phyloP scores from a whole-genome alignment of 352 stramenopile species.

The Pythium apleroticum region DNA sequence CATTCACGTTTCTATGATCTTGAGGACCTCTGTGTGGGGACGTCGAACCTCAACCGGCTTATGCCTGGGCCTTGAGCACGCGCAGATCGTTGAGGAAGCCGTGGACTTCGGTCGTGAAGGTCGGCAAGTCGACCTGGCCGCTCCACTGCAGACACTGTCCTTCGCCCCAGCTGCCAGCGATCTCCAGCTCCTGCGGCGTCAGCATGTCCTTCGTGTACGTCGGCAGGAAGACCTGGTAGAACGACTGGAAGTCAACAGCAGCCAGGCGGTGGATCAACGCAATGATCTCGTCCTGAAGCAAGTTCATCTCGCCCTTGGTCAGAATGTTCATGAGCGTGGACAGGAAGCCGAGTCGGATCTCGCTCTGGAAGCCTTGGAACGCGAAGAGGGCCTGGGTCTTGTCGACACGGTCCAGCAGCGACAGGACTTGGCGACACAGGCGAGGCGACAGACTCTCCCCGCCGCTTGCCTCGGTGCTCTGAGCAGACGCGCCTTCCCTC shows the following conservation, averaged over 20 bases:
- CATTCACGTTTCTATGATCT: neutral
- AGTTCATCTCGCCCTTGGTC: constrained; percentile 74
- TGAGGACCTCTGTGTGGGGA: neutral
- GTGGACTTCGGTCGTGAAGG: constrained; percentile 68
- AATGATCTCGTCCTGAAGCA: constrained; percentile 78
- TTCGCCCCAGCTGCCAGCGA: constrained; percentile 44
- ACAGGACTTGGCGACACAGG: constrained; percentile 73
- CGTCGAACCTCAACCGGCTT: neutral
- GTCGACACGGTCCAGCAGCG: constrained; percentile 65
- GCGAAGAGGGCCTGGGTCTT: constrained; percentile 62
- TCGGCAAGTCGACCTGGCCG: constrained; percentile 71
- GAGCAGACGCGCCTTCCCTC: constrained; percentile 41
- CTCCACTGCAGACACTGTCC: constrained; percentile 71
- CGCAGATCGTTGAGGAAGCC: constrained; percentile 78
- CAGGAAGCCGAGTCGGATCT: constrained; percentile 75
- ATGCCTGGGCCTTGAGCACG: constrained; percentile 69
- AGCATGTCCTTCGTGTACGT: constrained; percentile 69
- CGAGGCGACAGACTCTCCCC: constrained; percentile 41
- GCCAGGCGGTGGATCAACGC: constrained; percentile 68
- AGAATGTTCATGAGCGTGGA: constrained; percentile 79
- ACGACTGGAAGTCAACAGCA: constrained; percentile 70
- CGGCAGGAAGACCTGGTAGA: constrained; percentile 70
- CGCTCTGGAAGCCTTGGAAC: constrained; percentile 70
- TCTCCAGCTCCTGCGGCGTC: constrained; percentile 46
- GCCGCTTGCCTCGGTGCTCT: neutral